These are phyloP conservation scores for Pseudogymnoascus sp. DNA, from an alignment of 2,329 filamentous ascomycete genomes.

Conservation along the genomic window DNA sequence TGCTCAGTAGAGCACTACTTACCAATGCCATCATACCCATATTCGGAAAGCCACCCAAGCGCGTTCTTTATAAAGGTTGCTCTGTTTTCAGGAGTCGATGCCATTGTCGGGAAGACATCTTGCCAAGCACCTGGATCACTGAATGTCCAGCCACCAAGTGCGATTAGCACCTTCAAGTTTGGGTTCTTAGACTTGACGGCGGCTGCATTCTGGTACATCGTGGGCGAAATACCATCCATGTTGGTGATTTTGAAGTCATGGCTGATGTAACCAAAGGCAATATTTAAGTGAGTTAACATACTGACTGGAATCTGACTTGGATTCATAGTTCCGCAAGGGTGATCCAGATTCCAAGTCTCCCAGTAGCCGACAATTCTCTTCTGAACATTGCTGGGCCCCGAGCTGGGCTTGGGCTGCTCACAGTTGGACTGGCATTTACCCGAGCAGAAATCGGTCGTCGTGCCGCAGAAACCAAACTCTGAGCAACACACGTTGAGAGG, in stretches of 20 bases:
- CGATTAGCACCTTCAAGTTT: constrained; percentile 26
- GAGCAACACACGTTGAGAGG: constrained; percentile 18
- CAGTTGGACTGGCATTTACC: constrained; percentile 4
- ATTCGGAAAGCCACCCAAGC: background rate
- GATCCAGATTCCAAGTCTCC: background rate
- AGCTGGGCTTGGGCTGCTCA: background rate
- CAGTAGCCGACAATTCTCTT: background rate
- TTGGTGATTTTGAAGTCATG: constrained; percentile 14
- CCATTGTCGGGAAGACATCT: background rate
- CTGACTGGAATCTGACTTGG: background rate
- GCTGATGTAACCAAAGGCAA: background rate
- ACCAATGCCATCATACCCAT: background rate
- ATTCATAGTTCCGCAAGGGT: background rate
- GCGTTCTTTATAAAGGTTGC: background rate
- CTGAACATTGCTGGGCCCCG: background rate
- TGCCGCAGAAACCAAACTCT: constrained; percentile 13
- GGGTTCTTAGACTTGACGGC: constrained; percentile 27
- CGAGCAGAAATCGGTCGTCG: background rate
- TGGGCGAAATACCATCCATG: constrained; percentile 17
- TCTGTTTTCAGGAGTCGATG: background rate
- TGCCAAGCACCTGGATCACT: constrained; percentile 23
- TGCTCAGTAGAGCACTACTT: background rate
- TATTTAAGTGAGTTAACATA: background rate
- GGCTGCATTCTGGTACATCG: constrained; percentile 14
- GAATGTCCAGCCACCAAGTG: constrained; percentile 35